These are phyloP conservation scores for Leccinellum albellum DNA, from an alignment of 768 basidiomycete species.

Conservation along the genomic window DNA sequence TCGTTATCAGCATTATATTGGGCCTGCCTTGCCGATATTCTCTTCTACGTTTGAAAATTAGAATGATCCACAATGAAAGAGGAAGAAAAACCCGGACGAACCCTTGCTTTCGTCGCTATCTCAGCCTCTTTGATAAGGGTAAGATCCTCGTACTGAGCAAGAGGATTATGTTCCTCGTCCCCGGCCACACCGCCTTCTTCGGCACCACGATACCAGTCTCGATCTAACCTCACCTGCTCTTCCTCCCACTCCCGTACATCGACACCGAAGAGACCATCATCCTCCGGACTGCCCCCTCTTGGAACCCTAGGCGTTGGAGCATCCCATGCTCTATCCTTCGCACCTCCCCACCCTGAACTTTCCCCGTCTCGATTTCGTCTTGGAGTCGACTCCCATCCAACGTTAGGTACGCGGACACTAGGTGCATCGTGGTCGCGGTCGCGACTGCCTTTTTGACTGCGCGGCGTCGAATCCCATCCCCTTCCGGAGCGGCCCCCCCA, in stretches of 20 bases:
- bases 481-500: conserved; percentile 37
- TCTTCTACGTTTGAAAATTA: conserved; percentile 50
- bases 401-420: conserved; percentile 86
- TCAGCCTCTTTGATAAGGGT: conserved; percentile 65
- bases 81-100: conserved; percentile 32
- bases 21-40: conserved; percentile 90
- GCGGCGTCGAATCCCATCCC: conserved; percentile 62
- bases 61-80: neutral
- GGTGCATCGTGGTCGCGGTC: conserved; percentile 56
- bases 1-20: conserved; percentile 99
- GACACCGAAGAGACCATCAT: conserved; percentile 57
- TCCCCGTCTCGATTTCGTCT: conserved; percentile 51
- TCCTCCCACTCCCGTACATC: conserved; percentile 95
- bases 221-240: conserved; percentile 85
- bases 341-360: conserved; percentile 60
- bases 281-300: conserved; percentile 68
- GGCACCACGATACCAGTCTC: conserved; percentile 94
- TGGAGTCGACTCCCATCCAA: conserved; percentile 94
- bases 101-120: conserved; percentile 70
- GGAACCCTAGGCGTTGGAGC: conserved; percentile 75
- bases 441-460: conserved; percentile 45
- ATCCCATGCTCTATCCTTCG: conserved; percentile 64
- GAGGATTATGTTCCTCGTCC: conserved; percentile 89
- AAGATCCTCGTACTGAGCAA: conserved; percentile 90
- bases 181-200: conserved; percentile 84